Conservation (phyloP, 305 asterid species). For the Galium porrigens region DNA sequence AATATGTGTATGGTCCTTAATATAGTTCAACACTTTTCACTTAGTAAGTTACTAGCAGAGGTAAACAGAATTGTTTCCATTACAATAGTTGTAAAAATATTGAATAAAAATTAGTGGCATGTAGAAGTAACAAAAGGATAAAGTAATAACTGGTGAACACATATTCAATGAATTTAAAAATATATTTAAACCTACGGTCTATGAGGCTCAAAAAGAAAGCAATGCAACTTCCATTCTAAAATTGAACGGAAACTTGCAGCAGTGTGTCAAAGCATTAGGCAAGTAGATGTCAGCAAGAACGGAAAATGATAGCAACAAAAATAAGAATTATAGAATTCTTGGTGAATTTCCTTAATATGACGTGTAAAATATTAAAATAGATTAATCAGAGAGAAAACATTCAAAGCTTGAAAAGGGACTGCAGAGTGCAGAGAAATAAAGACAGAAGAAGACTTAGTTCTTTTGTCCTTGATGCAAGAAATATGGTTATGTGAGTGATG, state of each 20-base stretch:
- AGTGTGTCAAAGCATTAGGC: neutral
- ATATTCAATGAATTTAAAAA: neutral
- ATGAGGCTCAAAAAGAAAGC: too few species aligned
- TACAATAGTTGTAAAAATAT: neutral
- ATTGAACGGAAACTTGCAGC: neutral
- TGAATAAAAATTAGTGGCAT: too few species aligned
- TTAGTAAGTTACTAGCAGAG: neutral
- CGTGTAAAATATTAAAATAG: neutral
- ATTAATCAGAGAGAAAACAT: neutral
- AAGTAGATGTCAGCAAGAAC: neutral
- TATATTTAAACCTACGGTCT: too few species aligned
- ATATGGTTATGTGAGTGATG: neutral
- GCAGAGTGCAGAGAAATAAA: neutral
- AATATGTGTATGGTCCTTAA: neutral
- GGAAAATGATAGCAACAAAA: neutral
- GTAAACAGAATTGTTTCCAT: neutral
- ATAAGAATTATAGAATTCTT: neutral
- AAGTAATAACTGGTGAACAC: neutral
- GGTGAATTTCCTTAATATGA: neutral
- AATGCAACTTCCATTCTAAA: neutral
- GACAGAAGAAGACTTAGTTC: neutral
- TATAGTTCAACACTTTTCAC: neutral
- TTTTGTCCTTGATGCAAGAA: neutral
- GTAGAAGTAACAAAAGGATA: neutral
- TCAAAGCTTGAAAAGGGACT: neutral